Evolutionary conservation across 306 rosid species (phyloP).

Genomic region (Castanospermum australe): DNA sequence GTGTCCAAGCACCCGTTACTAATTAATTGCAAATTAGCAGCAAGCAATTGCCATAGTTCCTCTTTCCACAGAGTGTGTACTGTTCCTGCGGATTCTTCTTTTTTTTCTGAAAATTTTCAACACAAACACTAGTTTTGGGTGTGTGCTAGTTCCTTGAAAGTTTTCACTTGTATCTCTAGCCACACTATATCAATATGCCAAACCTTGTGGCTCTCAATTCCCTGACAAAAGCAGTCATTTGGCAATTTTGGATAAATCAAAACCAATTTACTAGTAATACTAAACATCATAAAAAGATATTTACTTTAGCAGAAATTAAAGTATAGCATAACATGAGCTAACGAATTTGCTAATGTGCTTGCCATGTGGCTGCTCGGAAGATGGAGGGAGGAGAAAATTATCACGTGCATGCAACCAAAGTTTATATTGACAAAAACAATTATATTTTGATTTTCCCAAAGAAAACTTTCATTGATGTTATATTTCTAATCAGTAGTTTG

Average conservation of each 20-base stretch:
- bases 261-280: not conserved
- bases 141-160: not conserved
- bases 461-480: slow-evolving; percentile 7
- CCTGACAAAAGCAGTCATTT: not conserved
- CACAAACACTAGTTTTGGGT: not conserved
- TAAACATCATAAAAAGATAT: not conserved
- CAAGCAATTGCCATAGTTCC: not conserved
- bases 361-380: not conserved
- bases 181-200: not conserved
- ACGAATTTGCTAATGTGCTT: not conserved
- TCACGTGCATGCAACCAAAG: slow-evolving; percentile 33
- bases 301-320: not conserved
- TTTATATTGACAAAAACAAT: not conserved
- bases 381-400: not conserved
- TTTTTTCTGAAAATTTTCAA: not conserved
- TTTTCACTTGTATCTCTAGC: not conserved
- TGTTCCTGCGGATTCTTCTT: not conserved
- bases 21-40: not conserved
- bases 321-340: not conserved
- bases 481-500: slow-evolving; percentile 1
- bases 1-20: not conserved
- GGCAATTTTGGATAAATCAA: not conserved
- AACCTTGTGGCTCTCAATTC: not conserved
- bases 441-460: slow-evolving; percentile 21
- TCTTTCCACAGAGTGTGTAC: not conserved